Evolutionary conservation across 176 grass and related monocot species (phyloP), one percentile per base, ranked within the genome.

Genomic region (Saccharum spontaneum): DNA sequence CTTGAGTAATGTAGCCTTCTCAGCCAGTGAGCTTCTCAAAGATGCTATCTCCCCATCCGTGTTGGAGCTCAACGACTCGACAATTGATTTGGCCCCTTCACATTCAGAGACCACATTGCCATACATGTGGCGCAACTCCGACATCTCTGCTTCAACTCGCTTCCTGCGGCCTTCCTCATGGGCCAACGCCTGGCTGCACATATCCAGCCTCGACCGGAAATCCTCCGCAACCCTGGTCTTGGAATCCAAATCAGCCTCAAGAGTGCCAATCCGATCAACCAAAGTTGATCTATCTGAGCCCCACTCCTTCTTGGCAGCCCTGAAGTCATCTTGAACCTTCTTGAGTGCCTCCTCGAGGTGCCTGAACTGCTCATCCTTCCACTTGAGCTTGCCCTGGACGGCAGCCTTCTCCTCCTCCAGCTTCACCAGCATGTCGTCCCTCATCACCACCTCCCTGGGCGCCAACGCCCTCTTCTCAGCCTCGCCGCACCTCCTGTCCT

Each of bases 131-230:
- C 70, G 83, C 52, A 87, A 66, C 85, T 95, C 91, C 37, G 78
- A 83, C 82, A 98, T 76, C 88, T 96, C 87, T 6, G 80, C 81
- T 64, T 98, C 87, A 0, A 98, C 71, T 30, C 77, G 60, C 75
- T 95, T 98, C 82, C 93, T 92, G 61, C 87, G 67, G 67, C 97
- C 92, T 64, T 98, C 97, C 87, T 98, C 97, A 2, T 84, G 90
- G 9, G 93, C 89, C 28, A 98, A 50, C 0, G 86, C 93, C 83
- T 96, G 89, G 65, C 92, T 96, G 86, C 93, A 96, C 83, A 92
- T 92, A 33, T 92, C 86, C 0, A 98, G 78, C 45, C 86, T 91
- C 0, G 88, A 75, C 41, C 80, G 73, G 54, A 98, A 83, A 8
- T 94, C 91, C 44, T 95, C 86, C 0, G 73, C 63, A 5, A 98